phyloP scores from a whole-genome alignment of 805 yeast genomes.

The Barnettozyma vustinii region DNA sequence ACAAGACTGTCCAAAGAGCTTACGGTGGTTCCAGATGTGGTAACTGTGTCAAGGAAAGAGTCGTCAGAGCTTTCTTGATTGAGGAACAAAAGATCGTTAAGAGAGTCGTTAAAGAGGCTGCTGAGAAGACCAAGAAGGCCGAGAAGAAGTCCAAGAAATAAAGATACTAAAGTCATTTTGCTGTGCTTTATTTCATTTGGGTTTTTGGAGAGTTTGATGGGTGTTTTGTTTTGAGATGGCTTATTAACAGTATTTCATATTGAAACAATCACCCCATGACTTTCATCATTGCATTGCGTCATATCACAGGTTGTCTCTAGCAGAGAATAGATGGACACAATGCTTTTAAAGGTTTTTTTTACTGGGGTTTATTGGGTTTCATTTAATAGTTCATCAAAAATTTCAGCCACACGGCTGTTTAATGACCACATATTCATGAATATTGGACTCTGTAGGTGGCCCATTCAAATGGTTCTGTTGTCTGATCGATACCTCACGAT shows the following conservation, averaged over 20 bases:
- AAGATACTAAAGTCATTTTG: background rate
- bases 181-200: background rate
- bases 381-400: conserved; percentile 4
- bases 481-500: background rate
- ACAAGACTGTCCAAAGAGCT: conserved; percentile 98
- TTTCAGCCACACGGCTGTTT: conserved; percentile 3
- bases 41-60: conserved; percentile 98
- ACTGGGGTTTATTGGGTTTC: conserved; percentile 4
- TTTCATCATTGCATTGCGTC: background rate
- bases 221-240: background rate
- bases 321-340: background rate
- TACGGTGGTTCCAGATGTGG: conserved; percentile 99
- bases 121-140: conserved; percentile 75
- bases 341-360: background rate
- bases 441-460: background rate
- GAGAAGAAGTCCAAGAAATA: conserved; percentile 32
- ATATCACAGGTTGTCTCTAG: background rate
- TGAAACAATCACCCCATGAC: background rate
- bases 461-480: background rate
- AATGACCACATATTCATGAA: conserved; percentile 6
- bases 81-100: conserved; percentile 99
- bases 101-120: conserved; percentile 96
- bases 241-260: too few relatives aligned
- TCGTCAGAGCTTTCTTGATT: conserved; percentile 98
- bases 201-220: background rate